Conservation (phyloP, 1,284 basidiomycete species). For the Microbotryum silenes-acaulis region DNA sequence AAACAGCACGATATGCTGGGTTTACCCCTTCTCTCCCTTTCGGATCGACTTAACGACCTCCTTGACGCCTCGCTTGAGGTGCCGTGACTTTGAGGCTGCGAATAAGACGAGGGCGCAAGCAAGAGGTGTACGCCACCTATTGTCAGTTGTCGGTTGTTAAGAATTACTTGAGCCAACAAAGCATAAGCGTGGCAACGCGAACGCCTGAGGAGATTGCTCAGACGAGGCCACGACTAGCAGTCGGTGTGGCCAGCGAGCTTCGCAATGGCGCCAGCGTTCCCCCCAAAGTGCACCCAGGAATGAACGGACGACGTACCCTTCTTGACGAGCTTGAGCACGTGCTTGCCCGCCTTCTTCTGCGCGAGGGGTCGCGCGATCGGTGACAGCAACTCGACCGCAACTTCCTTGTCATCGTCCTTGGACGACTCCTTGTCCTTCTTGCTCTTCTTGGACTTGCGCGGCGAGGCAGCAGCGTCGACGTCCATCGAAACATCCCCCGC, state of each 20-base stretch:
- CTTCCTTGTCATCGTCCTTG: constrained; percentile 51
- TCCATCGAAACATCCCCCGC: constrained; percentile 19
- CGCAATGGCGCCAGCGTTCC: no score
- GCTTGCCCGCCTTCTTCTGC: constrained; percentile 82
- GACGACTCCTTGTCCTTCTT: constrained; percentile 21
- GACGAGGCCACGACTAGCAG: no score
- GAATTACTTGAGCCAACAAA: background rate
- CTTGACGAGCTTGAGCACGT: constrained; percentile 85
- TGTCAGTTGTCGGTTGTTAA: background rate
- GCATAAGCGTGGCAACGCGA: no score
- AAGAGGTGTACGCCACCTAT: background rate
- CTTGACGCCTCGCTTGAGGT: constrained; percentile 91
- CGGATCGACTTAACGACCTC: constrained; percentile 92
- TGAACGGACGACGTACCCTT: constrained; percentile 53
- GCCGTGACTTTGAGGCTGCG: constrained; percentile 77
- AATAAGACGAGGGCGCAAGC: background rate
- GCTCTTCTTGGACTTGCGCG: constrained; percentile 35
- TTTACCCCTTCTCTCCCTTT: constrained; percentile 88
- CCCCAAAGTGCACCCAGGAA: background rate
- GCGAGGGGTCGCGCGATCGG: constrained; percentile 85
- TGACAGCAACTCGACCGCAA: constrained; percentile 71
- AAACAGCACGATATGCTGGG: constrained; percentile 12
- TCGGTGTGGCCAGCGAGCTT: no score
- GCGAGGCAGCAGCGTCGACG: constrained; percentile 15
- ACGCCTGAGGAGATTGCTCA: no score